Base-by-base conservation (phyloP, 495 filamentous ascomycete species). In the Gamarada debralockiae region DNA sequence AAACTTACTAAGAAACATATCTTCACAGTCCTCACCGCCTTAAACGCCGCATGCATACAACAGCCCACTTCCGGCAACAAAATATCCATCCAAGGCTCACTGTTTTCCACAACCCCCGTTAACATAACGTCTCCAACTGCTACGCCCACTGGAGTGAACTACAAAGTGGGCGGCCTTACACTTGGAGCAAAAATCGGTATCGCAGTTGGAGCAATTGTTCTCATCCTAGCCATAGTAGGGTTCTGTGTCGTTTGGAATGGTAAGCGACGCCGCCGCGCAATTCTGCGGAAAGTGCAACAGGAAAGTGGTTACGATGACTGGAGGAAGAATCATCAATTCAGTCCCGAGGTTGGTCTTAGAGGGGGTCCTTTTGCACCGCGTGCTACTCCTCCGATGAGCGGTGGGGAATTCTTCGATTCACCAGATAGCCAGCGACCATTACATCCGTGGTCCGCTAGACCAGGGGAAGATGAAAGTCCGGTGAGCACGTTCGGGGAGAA, bases 161-260 rank as follows among this genome's bases (percentile, higher is more conserved):
- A 39, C 4, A 20, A 0, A 29, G 2, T 15, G 23, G 22, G 9
- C 17, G 6, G 21, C 4, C 56, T 81, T 8, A 68, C 65, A 5
- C 64, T 74, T 18, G 78, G 74, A 10, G 73, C 73, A 1, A 73
- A 77, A 37, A 73, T 77, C 8, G 78, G 77, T 52, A 73, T 81
- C 34, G 75, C 71, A 34, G 67, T 76, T 42, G 76, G 67, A 14
- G 72, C 62, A 1, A 49, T 78, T 1, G 62, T 70, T 13, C 51
- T 73, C 1, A 31, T 77, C 47, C 67, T 80, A 12, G 53, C 54
- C 15, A 10, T 74, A 0, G 27, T 59, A 15, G 76, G 76, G 40
- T 73, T 67, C 53, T 68, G 65, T 50, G 66, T 81, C 38, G 65
- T 81, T 12, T 66, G 71, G 50, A 71, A 68, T 40, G 77, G 77